phyloP scores from a whole-genome alignment of 2,329 filamentous ascomycete species.

The Aureobasidium sp. region DNA sequence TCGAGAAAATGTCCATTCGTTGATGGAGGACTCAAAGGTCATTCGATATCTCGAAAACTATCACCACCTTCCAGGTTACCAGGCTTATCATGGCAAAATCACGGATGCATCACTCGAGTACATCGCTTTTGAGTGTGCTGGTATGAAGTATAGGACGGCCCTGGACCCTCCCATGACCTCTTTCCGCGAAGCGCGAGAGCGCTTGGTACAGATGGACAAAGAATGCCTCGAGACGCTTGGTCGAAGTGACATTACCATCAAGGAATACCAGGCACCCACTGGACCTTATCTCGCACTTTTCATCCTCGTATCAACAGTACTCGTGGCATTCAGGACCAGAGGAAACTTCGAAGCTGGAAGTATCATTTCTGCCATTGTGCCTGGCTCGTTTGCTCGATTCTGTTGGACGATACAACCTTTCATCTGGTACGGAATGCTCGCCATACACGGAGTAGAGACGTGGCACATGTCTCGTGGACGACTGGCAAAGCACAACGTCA shows the following conservation, averaged over 20 bases:
- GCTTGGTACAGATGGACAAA: conserved; percentile 65
- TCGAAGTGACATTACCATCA: conserved; percentile 48
- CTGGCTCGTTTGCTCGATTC: conserved; percentile 50
- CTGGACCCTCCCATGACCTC: conserved; percentile 62
- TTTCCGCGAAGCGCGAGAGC: conserved; percentile 58
- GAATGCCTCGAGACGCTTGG: conserved; percentile 52
- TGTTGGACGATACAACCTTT: conserved; percentile 52
- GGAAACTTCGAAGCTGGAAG: conserved; percentile 44
- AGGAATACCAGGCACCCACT: conserved; percentile 42
- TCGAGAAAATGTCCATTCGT: neutral
- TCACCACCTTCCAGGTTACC: conserved; percentile 46
- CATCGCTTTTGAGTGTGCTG: conserved; percentile 52
- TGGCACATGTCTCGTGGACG: conserved; percentile 36
- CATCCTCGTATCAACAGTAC: conserved; percentile 45
- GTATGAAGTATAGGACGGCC: conserved; percentile 46
- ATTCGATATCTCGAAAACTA: conserved; percentile 70
- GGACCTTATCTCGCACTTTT: conserved; percentile 49
- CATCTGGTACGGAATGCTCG: conserved; percentile 52
- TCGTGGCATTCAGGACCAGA: conserved; percentile 42
- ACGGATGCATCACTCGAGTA: conserved; percentile 55
- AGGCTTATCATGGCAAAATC: conserved; percentile 52
- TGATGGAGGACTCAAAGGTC: conserved; percentile 34
- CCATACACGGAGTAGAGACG: conserved; percentile 59
- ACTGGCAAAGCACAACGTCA: conserved; percentile 45
- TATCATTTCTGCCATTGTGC: conserved; percentile 28